phyloP scores from a whole-genome alignment of 2,329 filamentous ascomycete genomes.

The Botrytis aclada region DNA sequence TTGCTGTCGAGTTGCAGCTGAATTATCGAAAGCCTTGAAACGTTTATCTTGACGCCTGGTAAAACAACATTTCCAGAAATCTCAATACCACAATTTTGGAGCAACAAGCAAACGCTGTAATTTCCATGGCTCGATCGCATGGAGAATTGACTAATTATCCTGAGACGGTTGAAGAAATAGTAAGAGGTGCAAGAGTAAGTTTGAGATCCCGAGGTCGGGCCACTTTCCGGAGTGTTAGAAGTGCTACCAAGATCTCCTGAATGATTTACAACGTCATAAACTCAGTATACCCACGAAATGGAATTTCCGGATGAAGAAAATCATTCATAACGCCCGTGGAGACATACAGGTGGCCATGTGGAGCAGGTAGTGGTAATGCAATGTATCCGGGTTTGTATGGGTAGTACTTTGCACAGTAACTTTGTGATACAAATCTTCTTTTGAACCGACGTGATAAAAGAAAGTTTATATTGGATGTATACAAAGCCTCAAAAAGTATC shows the following conservation, averaged over 20 bases:
- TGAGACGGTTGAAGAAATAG: neutral
- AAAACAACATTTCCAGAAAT: neutral
- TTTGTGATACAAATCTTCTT: neutral
- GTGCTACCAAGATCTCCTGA: neutral
- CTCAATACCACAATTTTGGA: neutral
- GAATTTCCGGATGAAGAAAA: neutral
- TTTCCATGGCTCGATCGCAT: neutral
- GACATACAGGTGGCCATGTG: neutral
- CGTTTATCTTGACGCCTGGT: too few species aligned
- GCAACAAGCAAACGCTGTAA: neutral
- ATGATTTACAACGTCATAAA: neutral
- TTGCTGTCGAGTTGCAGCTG: neutral
- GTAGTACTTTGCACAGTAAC: neutral
- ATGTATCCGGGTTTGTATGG: neutral
- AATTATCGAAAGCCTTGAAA: neutral
- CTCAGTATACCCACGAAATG: neutral
- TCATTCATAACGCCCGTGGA: neutral
- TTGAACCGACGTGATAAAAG: neutral
- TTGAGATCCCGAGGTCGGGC: neutral
- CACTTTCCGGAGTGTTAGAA: neutral
- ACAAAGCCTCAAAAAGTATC: neutral
- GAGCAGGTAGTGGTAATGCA: neutral
- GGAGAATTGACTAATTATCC: neutral
- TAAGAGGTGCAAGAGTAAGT: neutral
- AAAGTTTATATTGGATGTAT: neutral